Conservation (phyloP, 2,329 filamentous ascomycete species). For the Hymenoscyphus fraxineus region DNA sequence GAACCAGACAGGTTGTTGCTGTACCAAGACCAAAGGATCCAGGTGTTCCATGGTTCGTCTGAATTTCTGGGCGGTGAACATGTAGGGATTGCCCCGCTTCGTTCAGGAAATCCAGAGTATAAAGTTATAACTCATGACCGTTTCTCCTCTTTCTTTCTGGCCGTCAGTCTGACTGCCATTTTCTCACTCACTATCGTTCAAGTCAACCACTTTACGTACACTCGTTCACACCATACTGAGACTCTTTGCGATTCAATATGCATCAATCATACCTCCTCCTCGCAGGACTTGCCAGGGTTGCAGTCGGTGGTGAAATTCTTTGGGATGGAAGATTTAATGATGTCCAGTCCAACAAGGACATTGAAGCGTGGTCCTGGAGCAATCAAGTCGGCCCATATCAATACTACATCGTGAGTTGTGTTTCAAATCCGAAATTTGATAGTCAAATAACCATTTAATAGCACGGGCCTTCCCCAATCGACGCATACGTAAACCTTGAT, state of each 20-base stretch:
- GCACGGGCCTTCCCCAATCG: too few species aligned
- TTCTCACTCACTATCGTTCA: conserved; percentile 7
- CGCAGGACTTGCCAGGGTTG: conserved; percentile 7
- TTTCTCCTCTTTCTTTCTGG: neutral
- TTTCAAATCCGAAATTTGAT: neutral
- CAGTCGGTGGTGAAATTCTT: conserved; percentile 43
- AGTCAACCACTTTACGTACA: neutral
- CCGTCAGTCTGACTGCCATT: neutral
- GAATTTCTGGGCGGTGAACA: neutral
- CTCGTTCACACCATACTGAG: neutral
- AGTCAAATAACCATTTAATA: neutral
- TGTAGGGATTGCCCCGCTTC: too few species aligned
- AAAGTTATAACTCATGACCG: neutral
- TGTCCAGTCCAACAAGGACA: conserved; percentile 47
- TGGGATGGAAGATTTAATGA: conserved; percentile 66
- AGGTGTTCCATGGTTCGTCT: neutral
- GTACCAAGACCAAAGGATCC: neutral
- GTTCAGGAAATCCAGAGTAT: neutral
- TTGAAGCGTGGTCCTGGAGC: conserved; percentile 59
- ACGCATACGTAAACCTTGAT: too few species aligned
- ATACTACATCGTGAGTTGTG: conserved; percentile 57
- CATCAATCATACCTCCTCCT: conserved; percentile 1
- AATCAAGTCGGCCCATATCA: conserved; percentile 68
- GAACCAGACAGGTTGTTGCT: neutral
- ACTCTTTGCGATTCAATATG: neutral